These are phyloP conservation scores for Citrus hindsii DNA, from an alignment of 345 rosid genomes.

Conservation along the genomic window DNA sequence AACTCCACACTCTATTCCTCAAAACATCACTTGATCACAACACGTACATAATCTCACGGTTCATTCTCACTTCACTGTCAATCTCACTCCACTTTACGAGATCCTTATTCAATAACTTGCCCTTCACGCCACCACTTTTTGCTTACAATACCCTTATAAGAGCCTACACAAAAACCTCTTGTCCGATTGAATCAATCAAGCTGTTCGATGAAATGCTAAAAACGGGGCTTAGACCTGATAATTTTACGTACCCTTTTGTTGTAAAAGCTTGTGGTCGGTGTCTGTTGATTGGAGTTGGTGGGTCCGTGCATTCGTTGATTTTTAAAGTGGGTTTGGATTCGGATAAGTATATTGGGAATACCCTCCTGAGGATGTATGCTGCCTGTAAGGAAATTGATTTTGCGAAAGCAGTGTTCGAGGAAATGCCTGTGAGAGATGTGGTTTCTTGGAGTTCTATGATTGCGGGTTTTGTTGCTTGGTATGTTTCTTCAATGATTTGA, in stretches of 20 bases:
- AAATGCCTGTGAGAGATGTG: conserved; percentile 37
- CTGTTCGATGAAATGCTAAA: conserved; percentile 21
- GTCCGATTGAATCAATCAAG: conserved; percentile 15
- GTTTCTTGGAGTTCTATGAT: conserved; percentile 56
- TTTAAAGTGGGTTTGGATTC: conserved; percentile 16
- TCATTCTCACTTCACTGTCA: conserved; percentile 17
- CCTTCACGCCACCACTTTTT: conserved; percentile 19
- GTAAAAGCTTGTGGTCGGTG: conserved; percentile 30
- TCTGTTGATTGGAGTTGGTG: conserved; percentile 14
- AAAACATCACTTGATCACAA: conserved; percentile 21
- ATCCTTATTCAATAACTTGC: conserved; percentile 16
- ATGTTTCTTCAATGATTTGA: conserved; percentile 21
- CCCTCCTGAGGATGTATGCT: conserved; percentile 31
- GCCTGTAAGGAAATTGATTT: conserved; percentile 25
- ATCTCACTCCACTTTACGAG: conserved; percentile 21
- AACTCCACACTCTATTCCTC: conserved; percentile 26
- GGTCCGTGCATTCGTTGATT: conserved; percentile 23
- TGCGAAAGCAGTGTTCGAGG: conserved; percentile 34
- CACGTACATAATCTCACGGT: conserved; percentile 5
- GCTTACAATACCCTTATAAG: conserved; percentile 28
- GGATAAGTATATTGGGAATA: conserved; percentile 26
- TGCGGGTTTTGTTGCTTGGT: conserved; percentile 37
- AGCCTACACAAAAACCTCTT: conserved; percentile 16
- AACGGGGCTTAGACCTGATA: conserved; percentile 18
- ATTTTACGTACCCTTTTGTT: conserved; percentile 30